Evolutionary conservation across 768 basidiomycete species (phyloP).

Genomic region (Boletus sp.): DNA sequence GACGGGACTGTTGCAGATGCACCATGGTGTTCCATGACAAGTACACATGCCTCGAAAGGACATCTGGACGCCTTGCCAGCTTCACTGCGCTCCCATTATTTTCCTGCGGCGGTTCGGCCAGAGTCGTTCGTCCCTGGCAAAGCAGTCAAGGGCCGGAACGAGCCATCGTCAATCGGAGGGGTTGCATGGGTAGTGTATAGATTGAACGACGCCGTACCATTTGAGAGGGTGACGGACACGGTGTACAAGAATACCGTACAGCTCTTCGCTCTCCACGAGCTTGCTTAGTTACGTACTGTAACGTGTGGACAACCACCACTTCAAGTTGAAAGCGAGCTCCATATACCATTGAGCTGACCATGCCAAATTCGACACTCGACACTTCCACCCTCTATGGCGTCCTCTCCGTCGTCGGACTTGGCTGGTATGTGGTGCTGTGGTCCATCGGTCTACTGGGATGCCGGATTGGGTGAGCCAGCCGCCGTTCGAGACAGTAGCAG

Average conservation of each 20-base stretch:
- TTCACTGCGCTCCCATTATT: conserved; percentile 45
- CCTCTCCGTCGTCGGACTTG: conserved; percentile 41
- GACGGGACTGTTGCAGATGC: conserved; percentile 42
- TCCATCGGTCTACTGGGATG: conserved; percentile 65
- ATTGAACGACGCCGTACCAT: conserved; percentile 41
- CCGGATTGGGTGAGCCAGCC: conserved; percentile 56
- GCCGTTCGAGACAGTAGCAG: background rate
- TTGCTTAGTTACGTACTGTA: conserved; percentile 20
- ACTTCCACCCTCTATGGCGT: conserved; percentile 4
- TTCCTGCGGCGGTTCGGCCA: conserved; percentile 49
- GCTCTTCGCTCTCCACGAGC: conserved; percentile 52
- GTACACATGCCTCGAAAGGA: conserved; percentile 57
- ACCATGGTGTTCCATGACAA: conserved; percentile 71
- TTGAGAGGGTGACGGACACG: conserved; percentile 54
- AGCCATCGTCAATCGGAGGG: conserved; percentile 60
- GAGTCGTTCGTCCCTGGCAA: conserved; percentile 58
- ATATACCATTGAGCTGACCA: background rate
- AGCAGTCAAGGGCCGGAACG: conserved; percentile 74
- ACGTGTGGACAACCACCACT: background rate
- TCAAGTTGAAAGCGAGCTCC: background rate
- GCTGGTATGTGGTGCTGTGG: conserved; percentile 67
- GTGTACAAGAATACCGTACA: conserved; percentile 63
- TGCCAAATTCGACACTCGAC: conserved; percentile 13
- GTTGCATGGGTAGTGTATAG: conserved; percentile 70
- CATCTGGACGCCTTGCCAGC: conserved; percentile 48